These are phyloP conservation scores for Fusarium albosuccineum DNA, from an alignment of 2,329 filamentous ascomycete genomes.

Conservation along the genomic window DNA sequence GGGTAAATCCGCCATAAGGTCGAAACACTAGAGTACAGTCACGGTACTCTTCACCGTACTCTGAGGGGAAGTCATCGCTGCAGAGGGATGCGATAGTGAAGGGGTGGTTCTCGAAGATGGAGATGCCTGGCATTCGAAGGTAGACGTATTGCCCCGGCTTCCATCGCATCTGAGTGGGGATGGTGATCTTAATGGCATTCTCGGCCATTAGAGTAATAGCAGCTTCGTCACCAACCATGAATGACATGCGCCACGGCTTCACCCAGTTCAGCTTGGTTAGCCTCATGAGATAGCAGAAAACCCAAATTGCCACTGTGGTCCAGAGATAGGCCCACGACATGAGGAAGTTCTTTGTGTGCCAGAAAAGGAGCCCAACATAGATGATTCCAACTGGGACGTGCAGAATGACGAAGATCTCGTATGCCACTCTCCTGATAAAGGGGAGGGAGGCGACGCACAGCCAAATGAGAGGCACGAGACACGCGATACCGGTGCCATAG, in stretches of 20 bases:
- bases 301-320: neutral
- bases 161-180: constrained; percentile 74
- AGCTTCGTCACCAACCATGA: constrained; percentile 90
- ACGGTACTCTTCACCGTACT: constrained; percentile 71
- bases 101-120: neutral
- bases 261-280: constrained; percentile 67
- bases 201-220: constrained; percentile 91
- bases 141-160: neutral
- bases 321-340: neutral
- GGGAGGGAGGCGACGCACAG: neutral
- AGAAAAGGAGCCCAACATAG: neutral
- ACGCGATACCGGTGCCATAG: constrained; percentile 68
- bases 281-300: neutral
- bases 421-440: neutral
- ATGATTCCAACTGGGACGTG: neutral
- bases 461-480: neutral
- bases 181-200: constrained; percentile 94
- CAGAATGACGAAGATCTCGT: neutral
- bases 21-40: neutral
- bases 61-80: constrained; percentile 86
- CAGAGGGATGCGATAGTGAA: neutral
- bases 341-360: neutral
- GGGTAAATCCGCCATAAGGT: neutral
- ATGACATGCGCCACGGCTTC: constrained; percentile 82
- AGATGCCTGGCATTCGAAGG: neutral